Base-by-base conservation (phyloP, 1,284 basidiomycete genomes). In the Stygiomarasmius scandens region DNA sequence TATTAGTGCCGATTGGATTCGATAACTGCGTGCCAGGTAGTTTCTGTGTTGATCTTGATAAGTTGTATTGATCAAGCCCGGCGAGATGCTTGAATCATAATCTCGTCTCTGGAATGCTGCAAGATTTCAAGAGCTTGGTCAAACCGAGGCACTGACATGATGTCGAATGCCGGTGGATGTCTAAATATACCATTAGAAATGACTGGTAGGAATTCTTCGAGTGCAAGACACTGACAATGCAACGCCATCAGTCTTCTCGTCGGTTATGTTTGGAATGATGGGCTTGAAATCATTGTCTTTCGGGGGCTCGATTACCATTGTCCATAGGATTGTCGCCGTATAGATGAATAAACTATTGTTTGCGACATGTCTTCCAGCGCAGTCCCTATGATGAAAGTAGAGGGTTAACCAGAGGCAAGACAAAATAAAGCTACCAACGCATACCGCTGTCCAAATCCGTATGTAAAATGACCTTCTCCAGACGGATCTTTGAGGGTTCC, bases 371-470 rank as follows among this genome's bases (percentile, higher is more conserved):
- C 52, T 22, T 46, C 52, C 52, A 27, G 46, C 52, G 29, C 52
- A 54, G 23, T 46, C 23, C 34, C 52, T 54, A 32, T 16, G 12
- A 5, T 6, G 12, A 32, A 32, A 32, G 14, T 12, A 23, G n/a
- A 16, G 32, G 12, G 19, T 36, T 32, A 12, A 36, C 32, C 16
- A 49, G 16, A 32, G 14, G 25, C 14, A 23, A 48, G 20, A 10
- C 16, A 48, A 9, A n/a, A n/a, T n/a, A n/a, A n/a, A n/a, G n/a
- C n/a, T n/a, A n/a, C n/a, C n/a, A 32, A 12, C 12, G 29, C 29
- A 32, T 16, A 56, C 49, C 55, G 32, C 6, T 34, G 27, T 16
- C 55, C 55, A 38, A 56, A 56, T 36, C 49, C 55, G 47, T 56
- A 56, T 0, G 43, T 22, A n/a, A 27, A 52, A 25, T 56, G 55